phyloP scores from a whole-genome alignment of 2,329 filamentous ascomycete species.

The Leptographium galeiforme region DNA sequence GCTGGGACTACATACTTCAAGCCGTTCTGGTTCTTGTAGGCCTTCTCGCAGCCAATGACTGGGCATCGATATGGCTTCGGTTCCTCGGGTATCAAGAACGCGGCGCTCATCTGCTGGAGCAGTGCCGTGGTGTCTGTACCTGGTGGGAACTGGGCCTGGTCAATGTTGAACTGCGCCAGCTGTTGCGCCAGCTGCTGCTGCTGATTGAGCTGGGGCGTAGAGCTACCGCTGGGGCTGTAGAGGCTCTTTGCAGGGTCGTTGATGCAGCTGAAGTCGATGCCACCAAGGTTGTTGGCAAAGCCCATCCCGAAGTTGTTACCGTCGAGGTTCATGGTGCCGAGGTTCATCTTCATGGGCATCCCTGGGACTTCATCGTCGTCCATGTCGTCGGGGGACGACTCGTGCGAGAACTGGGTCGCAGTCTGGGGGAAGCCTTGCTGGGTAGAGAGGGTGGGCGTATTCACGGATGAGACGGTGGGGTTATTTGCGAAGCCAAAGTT shows the following conservation, averaged over 20 bases:
- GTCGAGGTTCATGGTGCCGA: constrained; percentile 48
- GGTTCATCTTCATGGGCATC: constrained; percentile 42
- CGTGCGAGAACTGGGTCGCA: constrained; percentile 30
- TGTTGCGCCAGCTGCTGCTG: constrained; percentile 52
- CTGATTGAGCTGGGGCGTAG: constrained; percentile 39
- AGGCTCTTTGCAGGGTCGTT: constrained; percentile 91
- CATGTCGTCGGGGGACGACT: constrained; percentile 47
- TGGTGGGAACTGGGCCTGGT: constrained; percentile 59
- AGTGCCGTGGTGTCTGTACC: constrained; percentile 56
- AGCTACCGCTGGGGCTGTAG: constrained; percentile 70
- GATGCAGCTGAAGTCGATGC: constrained; percentile 47
- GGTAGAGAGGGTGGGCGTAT: constrained; percentile 80
- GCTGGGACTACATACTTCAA: constrained; percentile 56
- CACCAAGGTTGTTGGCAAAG: constrained; percentile 33
- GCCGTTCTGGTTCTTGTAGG: constrained; percentile 98
- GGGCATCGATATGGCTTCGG: constrained; percentile 97
- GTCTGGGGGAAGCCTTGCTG: constrained; percentile 49
- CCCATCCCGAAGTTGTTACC: constrained; percentile 34
- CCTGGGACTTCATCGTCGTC: constrained; percentile 62
- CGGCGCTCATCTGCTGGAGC: constrained; percentile 39
- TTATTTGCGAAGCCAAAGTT: constrained; percentile 78
- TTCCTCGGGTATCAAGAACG: constrained; percentile 66
- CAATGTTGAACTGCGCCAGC: constrained; percentile 59
- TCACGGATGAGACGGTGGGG: constrained; percentile 91
- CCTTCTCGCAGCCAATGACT: constrained; percentile 96